These are phyloP conservation scores for Staphylotrichum tortipilum DNA, from an alignment of 495 filamentous ascomycete species.

Conservation along the genomic window DNA sequence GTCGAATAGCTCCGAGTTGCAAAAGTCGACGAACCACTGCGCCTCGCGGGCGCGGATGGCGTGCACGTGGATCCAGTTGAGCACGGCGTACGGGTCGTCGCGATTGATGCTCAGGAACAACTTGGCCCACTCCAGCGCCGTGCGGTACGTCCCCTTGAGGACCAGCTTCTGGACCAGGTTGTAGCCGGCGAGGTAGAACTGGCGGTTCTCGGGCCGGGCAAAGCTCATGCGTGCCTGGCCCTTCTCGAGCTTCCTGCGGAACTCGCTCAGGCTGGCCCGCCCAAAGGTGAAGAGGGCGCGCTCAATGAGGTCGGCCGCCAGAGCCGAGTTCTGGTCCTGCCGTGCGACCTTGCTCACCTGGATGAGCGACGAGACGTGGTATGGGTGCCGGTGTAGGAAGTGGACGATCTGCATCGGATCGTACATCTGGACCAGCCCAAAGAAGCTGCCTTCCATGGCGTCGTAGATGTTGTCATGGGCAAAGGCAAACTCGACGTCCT, in stretches of 20 bases:
- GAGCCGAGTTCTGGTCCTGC: constrained; percentile 76
- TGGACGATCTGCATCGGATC: constrained; percentile 57
- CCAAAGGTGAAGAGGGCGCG: constrained; percentile 90
- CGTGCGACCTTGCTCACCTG: constrained; percentile 89
- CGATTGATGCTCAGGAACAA: constrained; percentile 67
- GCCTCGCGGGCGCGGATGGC: constrained; percentile 72
- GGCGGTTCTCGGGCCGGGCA: constrained; percentile 70
- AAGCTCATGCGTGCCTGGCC: constrained; percentile 78
- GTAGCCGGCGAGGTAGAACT: constrained; percentile 85
- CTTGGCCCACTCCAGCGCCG: constrained; percentile 88
- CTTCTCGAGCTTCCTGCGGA: constrained; percentile 61
- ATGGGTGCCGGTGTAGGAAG: constrained; percentile 46
- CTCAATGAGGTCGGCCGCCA: constrained; percentile 82
- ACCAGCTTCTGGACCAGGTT: constrained; percentile 75
- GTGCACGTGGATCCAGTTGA: constrained; percentile 69
- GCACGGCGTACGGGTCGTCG: constrained; percentile 76
- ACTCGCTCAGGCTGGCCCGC: constrained; percentile 70
- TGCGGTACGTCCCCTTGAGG: constrained; percentile 88
- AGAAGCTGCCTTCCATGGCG: constrained; percentile 66
- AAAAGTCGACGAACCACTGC: constrained; percentile 64
- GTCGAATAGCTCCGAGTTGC: constrained; percentile 48
- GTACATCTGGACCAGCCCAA: constrained; percentile 68
- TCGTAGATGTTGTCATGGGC: constrained; percentile 71
- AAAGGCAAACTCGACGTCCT: constrained; percentile 59
- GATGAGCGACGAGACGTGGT: constrained; percentile 86